A percentile compares a stretch with the other conserved stretches of the same genome.
Evolutionary conservation across 2,329 filamentous ascomycete species (phyloP).

Genomic region (Fusarium palustre): DNA sequence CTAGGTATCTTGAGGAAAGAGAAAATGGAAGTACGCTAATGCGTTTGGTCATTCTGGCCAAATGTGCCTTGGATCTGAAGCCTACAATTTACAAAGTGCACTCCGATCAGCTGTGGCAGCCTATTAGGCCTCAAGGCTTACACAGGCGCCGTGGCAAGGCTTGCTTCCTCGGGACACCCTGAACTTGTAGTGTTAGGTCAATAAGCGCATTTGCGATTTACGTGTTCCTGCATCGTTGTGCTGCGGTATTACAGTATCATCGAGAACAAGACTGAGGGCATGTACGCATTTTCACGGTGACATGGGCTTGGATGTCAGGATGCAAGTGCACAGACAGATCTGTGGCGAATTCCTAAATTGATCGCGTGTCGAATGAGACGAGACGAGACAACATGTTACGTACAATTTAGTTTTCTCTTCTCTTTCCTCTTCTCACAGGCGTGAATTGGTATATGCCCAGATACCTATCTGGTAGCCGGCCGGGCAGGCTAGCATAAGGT

Average conservation of each 20-base stretch:
- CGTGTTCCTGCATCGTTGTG: conserved; percentile 2
- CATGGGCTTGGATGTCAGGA: not conserved
- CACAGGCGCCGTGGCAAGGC: not conserved
- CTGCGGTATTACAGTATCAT: not conserved
- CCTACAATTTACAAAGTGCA: not conserved
- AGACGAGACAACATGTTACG: not conserved
- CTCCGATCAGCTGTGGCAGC: not conserved
- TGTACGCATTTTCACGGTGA: not conserved
- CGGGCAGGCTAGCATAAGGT: not conserved
- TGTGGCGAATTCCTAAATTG: conserved; percentile 2
- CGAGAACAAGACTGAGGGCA: not conserved
- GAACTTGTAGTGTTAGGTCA: not conserved
- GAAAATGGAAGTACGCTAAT: conserved; percentile 5
- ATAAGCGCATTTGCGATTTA: not conserved
- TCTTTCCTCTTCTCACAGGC: not conserved
- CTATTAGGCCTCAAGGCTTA: not conserved
- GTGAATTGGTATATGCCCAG: not conserved
- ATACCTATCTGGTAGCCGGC: not conserved
- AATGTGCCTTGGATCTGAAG: not conserved
- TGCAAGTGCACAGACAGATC: not conserved
- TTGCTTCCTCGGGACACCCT: not conserved
- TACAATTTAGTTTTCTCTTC: not conserved
- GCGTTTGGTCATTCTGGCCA: not conserved
- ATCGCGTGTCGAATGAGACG: not conserved
- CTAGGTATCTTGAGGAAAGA: not conserved